Evolutionary conservation across 805 yeast genomes (phyloP).

Genomic region (Barnettozyma wickerhamii): DNA sequence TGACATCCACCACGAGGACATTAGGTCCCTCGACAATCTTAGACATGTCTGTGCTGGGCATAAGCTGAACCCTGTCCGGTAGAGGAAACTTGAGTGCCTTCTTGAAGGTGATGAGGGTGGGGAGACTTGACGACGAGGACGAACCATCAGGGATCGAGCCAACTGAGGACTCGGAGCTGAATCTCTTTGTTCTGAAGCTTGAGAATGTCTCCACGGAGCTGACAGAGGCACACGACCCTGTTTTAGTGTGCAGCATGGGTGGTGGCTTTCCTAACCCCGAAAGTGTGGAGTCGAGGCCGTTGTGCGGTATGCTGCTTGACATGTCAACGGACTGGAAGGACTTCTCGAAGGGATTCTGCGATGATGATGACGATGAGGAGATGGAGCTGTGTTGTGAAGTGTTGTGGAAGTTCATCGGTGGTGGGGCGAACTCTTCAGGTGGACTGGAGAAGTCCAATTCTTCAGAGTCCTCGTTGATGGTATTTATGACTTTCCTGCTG

Average conservation of each 20-base stretch:
- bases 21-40: slow-evolving; percentile 10
- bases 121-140: slow-evolving; percentile 7
- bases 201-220: slow-evolving; percentile 18
- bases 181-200: slow-evolving; percentile 15
- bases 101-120: slow-evolving; percentile 2
- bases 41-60: slow-evolving; percentile 10
- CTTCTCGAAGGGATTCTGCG: slow-evolving; percentile 8
- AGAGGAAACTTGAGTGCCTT: slow-evolving; percentile 18
- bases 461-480: slow-evolving; percentile 2
- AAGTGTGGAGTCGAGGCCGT: slow-evolving; percentile 3
- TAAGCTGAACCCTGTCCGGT: slow-evolving; percentile 11
- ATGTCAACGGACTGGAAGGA: slow-evolving; percentile 5
- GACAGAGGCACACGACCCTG: slow-evolving; percentile 16
- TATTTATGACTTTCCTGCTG: not conserved
- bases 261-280: slow-evolving; percentile 1
- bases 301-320: not conserved
- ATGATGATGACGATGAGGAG: not conserved
- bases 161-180: slow-evolving; percentile 18
- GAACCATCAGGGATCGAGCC: slow-evolving; percentile 7
- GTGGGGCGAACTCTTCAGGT: not conserved
- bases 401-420: not conserved
- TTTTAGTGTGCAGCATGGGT: not conserved
- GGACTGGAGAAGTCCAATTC: not conserved
- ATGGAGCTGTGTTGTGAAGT: too few species aligned
- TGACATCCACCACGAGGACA: slow-evolving; percentile 61